Evolutionary conservation across 352 stramenopile genomes (phyloP).

Genomic region (Achlya hypogyna): DNA sequence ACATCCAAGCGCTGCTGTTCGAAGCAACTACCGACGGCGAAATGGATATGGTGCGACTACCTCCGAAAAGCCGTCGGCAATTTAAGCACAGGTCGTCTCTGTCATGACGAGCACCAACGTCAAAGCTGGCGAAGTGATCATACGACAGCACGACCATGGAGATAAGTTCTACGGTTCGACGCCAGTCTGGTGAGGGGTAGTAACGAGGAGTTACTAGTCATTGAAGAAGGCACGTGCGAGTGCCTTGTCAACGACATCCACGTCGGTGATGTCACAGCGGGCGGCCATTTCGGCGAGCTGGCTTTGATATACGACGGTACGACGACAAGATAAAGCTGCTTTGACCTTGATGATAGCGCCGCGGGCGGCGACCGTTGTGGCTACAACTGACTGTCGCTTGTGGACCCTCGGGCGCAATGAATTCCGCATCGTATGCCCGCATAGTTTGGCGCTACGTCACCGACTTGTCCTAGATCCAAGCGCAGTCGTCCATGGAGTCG

Average conservation of each 20-base stretch:
- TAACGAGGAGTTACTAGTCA: slow-evolving; percentile 17
- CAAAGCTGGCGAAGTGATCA: slow-evolving; percentile 75
- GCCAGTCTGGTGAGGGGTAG: not conserved
- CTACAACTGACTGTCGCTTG: slow-evolving; percentile 77
- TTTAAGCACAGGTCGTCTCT: slow-evolving; percentile 41
- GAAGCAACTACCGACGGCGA: slow-evolving; percentile 54
- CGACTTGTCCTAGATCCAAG: slow-evolving; percentile 35
- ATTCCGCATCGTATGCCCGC: slow-evolving; percentile 49
- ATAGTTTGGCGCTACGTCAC: not conserved
- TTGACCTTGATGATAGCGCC: slow-evolving; percentile 47
- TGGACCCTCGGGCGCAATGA: slow-evolving; percentile 86
- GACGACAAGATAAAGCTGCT: not conserved
- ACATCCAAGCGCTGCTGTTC: slow-evolving; percentile 50
- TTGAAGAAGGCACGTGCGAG: slow-evolving; percentile 51
- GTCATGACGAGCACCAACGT: slow-evolving; percentile 69
- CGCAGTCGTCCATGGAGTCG: slow-evolving; percentile 61
- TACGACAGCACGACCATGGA: slow-evolving; percentile 86
- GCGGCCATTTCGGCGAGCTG: slow-evolving; percentile 85
- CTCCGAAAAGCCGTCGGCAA: not conserved
- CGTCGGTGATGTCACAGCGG: slow-evolving; percentile 43
- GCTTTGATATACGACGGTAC: slow-evolving; percentile 80
- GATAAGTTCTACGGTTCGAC: slow-evolving; percentile 84
- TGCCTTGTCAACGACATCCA: slow-evolving; percentile 55
- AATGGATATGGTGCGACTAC: slow-evolving; percentile 45
- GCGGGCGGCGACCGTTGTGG: slow-evolving; percentile 84